A percentile compares a stretch with the other conserved stretches of the same genome.
Conservation (phyloP, 805 yeast species). For the Brettanomyces naardenensis region DNA sequence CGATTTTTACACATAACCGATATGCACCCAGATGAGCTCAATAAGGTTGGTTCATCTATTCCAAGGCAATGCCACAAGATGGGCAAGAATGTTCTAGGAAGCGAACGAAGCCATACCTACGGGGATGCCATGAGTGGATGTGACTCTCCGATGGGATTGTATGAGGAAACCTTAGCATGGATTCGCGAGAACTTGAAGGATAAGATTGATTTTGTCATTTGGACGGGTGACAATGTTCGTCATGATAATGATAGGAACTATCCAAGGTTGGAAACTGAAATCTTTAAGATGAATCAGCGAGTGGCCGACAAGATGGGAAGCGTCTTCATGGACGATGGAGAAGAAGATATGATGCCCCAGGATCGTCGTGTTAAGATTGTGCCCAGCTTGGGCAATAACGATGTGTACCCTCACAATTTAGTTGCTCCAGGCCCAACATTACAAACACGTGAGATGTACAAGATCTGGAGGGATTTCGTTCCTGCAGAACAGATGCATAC, state of each 20-base stretch:
- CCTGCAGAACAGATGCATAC: slow-evolving; percentile 73
- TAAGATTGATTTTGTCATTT: slow-evolving; percentile 75
- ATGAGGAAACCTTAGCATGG: slow-evolving; percentile 62
- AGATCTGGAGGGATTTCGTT: slow-evolving; percentile 64
- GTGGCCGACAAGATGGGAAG: slow-evolving; percentile 46
- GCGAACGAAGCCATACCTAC: slow-evolving; percentile 49
- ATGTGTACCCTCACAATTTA: slow-evolving; percentile 82
- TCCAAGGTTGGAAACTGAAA: slow-evolving; percentile 70
- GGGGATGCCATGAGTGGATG: slow-evolving; percentile 77
- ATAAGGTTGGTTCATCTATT: slow-evolving; percentile 41
- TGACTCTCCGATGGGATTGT: slow-evolving; percentile 60
- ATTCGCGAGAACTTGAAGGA: slow-evolving; percentile 54
- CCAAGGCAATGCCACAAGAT: slow-evolving; percentile 48
- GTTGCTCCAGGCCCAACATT: slow-evolving; percentile 85
- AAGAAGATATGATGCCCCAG: slow-evolving; percentile 19
- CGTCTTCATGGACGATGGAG: slow-evolving; percentile 42
- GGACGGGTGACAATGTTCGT: slow-evolving; percentile 88
- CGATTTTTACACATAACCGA: slow-evolving; percentile 82
- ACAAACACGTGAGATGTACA: slow-evolving; percentile 70
- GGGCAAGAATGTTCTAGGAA: slow-evolving; percentile 16
- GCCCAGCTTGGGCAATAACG: slow-evolving; percentile 80
- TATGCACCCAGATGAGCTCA: slow-evolving; percentile 74
- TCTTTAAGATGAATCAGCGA: slow-evolving; percentile 58
- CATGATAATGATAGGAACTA: slow-evolving; percentile 71
- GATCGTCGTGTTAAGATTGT: slow-evolving; percentile 35